Base-by-base conservation (phyloP, 768 basidiomycete species). In the Trametes punicea region DNA sequence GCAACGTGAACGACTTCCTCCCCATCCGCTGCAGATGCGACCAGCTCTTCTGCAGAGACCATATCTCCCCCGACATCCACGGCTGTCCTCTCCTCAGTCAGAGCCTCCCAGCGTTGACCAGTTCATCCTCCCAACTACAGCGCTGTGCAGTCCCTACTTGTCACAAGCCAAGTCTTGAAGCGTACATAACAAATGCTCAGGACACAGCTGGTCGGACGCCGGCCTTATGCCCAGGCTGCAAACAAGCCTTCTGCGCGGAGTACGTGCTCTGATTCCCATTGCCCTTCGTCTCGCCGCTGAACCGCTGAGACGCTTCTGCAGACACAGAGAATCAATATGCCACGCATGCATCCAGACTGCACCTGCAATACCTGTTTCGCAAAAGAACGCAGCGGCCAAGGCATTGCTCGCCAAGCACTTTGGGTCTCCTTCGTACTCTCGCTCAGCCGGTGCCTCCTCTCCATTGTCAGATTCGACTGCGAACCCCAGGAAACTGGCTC, bases 1-100 rank as follows among this genome's bases (percentile, higher is more conserved):
- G 90, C 75, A 75, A 78, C 50, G 61, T 75, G 31, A 72, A 85
- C 61, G 90, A 92, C 71, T 87, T 92, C 58, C 77, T 93, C 0
- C 91, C 91, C n/a, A 83, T 89, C 56, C 69, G 71, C 46, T 93
- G 91, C 65, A 63, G 64, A 26, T 93, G 91, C 71, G 65, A 74
- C 41, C 67, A 67, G 31, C 68, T 74, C 55, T 91, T 82, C 69
- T 93, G 90, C 73, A 75, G 74, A 10, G 68, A 78, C 33, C 90
- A 93, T 66, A 77, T 83, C 54, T 63, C 73, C 13, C 78, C 81
- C 7, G 81, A 84, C 33, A 64, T 67, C n/a, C 90, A 93, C 65
- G 57, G 70, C 18, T 93, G 90, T 67, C 54, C 72, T 59, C 57
- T 54, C 41, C 44, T 51, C 41, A 48, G 7, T 18, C 41, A 56